Percentiles rank a stretch among this genome's conserved stretches.
These are phyloP conservation scores for Penicillium sp. DNA, from an alignment of 2,329 filamentous ascomycete genomes.

Conservation along the genomic window DNA sequence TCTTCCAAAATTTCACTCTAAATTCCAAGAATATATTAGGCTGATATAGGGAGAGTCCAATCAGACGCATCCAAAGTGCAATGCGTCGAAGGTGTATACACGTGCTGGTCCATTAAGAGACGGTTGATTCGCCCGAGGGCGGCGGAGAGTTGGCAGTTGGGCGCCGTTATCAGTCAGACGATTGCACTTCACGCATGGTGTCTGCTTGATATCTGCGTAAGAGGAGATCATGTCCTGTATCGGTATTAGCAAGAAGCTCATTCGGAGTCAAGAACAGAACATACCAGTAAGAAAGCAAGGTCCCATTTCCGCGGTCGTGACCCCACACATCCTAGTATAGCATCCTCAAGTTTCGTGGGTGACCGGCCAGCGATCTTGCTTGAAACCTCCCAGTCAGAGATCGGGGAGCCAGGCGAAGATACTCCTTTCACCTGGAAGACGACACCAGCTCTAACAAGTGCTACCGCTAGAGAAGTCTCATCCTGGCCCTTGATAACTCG, in stretches of 20 bases:
- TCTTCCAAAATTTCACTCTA: neutral
- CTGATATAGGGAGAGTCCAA: neutral
- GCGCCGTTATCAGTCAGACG: constrained; percentile 40
- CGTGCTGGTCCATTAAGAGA: constrained; percentile 18
- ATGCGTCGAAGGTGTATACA: constrained; percentile 35
- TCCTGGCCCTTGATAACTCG: constrained; percentile 27
- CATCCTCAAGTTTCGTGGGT: constrained; percentile 35
- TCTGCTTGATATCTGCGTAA: constrained; percentile 43
- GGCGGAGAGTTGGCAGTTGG: constrained; percentile 43
- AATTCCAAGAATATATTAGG: neutral
- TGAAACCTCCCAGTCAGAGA: constrained; percentile 38
- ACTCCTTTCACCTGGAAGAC: constrained; percentile 35
- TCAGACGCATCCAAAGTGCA: constrained; percentile 35
- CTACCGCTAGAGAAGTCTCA: constrained; percentile 28
- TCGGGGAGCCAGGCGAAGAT: constrained; percentile 14
- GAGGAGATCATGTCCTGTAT: constrained; percentile 45
- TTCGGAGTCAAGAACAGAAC: constrained; percentile 13
- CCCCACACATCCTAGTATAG: constrained; percentile 38
- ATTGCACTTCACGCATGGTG: constrained; percentile 41
- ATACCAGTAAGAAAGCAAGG: constrained; percentile 41
- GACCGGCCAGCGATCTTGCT: constrained; percentile 27
- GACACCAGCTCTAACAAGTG: constrained; percentile 37
- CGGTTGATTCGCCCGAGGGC: constrained; percentile 20
- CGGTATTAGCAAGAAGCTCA: constrained; percentile 5
- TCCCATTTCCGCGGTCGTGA: constrained; percentile 41